Evolutionary conservation across 805 yeast species (phyloP), one percentile per base, ranked within the genome.

Genomic region (Pichia heedii): DNA sequence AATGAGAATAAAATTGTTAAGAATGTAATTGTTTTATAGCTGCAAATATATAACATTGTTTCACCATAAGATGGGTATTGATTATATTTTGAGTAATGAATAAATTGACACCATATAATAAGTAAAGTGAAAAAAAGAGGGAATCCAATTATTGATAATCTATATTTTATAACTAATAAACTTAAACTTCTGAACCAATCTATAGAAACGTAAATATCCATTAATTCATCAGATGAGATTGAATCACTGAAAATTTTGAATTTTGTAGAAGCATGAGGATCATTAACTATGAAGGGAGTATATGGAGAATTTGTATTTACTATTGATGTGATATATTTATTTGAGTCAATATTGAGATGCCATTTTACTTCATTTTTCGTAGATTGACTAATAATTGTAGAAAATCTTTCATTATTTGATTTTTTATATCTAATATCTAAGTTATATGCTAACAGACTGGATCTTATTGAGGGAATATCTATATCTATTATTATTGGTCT

Each of bases 311-410:
- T 70, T 24, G 84, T 82, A 55, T 84, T 90, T 33, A 69, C 61
- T 40, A 64, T 65, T 33, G 69, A 58, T 46, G 54, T 66, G 45
- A 67, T 60, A n/a, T 67, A 60, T 20, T 67, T 57, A 19, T 66
- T 58, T 4, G 65, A 57, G 7, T 65, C 57, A 1, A 79, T 46
- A 43, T 79, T 71, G 9, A 82, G 61, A 53, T 79, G 84, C 88
- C 90, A 89, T 62, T 86, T 87, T 0, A 86, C 72, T 57, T 89
- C 96, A 30, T 77, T 79, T 11, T 68, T 64, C 4, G 76, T 66
- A 64, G 74, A 73, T 59, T 88, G 96, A 44, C 87, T 70, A 3
- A 84, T 60, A 32, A 87, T 68, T 1, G 95, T 84, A 19, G 74
- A 61, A 53, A 81, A 83, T 36, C 55, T 48, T 41, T 60, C 66